A percentile compares a stretch with the other conserved stretches of the same genome.
Conservation (phyloP, 2,329 filamentous ascomycete genomes). For the Rhynchosporium graminicola region DNA sequence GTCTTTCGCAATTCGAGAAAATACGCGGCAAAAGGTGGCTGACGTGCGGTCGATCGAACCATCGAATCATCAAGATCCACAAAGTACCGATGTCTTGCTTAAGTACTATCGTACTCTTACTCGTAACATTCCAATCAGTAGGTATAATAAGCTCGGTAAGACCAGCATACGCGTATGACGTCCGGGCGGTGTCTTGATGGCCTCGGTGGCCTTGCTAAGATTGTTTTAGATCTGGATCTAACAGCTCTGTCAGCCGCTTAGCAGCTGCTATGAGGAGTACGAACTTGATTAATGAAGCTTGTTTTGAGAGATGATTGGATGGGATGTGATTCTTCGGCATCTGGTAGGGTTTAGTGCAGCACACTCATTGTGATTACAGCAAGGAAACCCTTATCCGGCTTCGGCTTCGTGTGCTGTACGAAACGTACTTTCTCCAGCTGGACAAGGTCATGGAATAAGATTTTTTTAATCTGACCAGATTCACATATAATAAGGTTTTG, state of each 20-base stretch:
- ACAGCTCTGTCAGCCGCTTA: conserved; percentile 8
- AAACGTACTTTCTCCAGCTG: neutral
- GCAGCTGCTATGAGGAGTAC: neutral
- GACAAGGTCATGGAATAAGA: neutral
- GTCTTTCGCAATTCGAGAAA: neutral
- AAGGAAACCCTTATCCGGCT: neutral
- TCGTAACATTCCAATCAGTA: neutral
- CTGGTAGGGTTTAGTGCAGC: neutral
- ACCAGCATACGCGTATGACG: conserved; percentile 10
- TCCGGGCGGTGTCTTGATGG: neutral
- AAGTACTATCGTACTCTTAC: neutral
- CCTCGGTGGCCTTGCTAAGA: conserved; percentile 4
- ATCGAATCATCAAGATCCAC: neutral
- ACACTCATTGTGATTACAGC: neutral
- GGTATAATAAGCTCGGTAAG: neutral
- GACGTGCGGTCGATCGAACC: neutral
- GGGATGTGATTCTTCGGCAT: neutral
- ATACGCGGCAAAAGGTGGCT: conserved; percentile 10
- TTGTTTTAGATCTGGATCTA: neutral
- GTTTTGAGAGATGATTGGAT: neutral
- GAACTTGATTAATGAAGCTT: neutral
- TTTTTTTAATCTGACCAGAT: neutral
- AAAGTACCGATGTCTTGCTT: conserved; percentile 5
- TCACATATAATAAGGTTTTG: neutral
- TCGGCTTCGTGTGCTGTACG: no score